phyloP scores from a whole-genome alignment of 1,284 basidiomycete species.

The Cutaneotrichosporon cavernicola region DNA sequence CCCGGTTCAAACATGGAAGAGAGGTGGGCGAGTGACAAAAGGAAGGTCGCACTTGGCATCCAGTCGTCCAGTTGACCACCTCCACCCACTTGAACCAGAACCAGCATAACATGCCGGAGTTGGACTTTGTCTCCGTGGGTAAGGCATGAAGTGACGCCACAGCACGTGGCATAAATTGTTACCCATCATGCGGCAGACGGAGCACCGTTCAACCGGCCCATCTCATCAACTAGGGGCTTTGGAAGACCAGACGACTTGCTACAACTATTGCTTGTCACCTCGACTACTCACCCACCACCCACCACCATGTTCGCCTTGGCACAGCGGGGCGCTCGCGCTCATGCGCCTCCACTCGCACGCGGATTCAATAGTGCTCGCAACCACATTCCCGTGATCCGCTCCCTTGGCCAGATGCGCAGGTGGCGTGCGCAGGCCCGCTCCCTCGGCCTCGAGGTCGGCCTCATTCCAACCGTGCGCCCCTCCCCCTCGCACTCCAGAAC shows the following conservation, averaged over 20 bases:
- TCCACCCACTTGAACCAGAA: not conserved
- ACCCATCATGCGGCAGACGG: too few species aligned
- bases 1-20: too few species aligned
- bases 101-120: not conserved
- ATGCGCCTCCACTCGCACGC: not conserved
- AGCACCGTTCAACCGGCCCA: too few species aligned
- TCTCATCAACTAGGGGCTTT: too few species aligned
- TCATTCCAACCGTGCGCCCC: constrained; percentile 69
- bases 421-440: constrained; percentile 72
- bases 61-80: too few species aligned
- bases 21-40: too few species aligned
- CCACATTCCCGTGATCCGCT: constrained; percentile 70
- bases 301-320: not conserved
- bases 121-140: not conserved
- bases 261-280: not conserved
- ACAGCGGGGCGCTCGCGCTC: not conserved
- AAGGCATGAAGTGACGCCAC: not conserved
- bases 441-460: constrained; percentile 71
- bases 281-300: not conserved
- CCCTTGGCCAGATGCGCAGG: constrained; percentile 66
- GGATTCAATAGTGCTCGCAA: not conserved
- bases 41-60: too few species aligned
- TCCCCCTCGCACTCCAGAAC: not conserved
- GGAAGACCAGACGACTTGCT: too few species aligned
- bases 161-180: constrained; percentile 1